phyloP scores from a whole-genome alignment of 768 basidiomycete species.

The Tremella mesenterica region DNA sequence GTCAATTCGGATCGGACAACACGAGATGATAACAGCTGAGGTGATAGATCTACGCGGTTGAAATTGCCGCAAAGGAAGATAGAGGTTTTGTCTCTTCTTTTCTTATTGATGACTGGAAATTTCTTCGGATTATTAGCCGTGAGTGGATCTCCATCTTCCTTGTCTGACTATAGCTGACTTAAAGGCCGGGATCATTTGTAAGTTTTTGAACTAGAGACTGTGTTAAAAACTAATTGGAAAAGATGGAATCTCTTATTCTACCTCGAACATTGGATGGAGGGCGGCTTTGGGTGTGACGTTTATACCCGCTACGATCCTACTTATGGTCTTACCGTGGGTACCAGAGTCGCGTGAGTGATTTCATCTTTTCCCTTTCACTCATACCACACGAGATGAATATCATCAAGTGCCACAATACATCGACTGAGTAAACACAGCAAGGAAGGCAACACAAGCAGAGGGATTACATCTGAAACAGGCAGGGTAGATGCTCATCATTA shows the following conservation, averaged over 20 bases:
- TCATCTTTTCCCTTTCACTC: not conserved
- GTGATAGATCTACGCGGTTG: slow-evolving; percentile 24
- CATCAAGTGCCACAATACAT: too few relatives aligned
- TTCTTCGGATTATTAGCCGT: slow-evolving; percentile 28
- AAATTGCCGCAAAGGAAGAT: slow-evolving; percentile 29
- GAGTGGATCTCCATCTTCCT: not conserved
- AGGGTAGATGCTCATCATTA: not conserved
- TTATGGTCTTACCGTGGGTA: slow-evolving; percentile 22
- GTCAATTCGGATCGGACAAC: too few relatives aligned
- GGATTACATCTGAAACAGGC: not conserved
- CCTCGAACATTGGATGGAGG: slow-evolving; percentile 20
- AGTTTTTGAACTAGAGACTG: not conserved
- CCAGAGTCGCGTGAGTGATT: slow-evolving; percentile 22
- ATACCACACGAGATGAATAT: too few relatives aligned
- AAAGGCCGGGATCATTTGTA: slow-evolving; percentile 21
- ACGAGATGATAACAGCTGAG: too few relatives aligned
- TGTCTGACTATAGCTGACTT: not conserved
- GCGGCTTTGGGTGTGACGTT: slow-evolving; percentile 24
- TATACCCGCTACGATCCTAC: slow-evolving; percentile 22
- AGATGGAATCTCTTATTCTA: slow-evolving; percentile 25
- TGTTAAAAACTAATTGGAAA: not conserved
- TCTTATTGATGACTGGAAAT: slow-evolving; percentile 29
- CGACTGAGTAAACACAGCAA: too few relatives aligned
- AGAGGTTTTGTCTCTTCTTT: slow-evolving; percentile 28
- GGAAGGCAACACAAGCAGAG: too few relatives aligned